Evolutionary conservation across 2,329 filamentous ascomycete species (phyloP).

Genomic region (Aspergillus hiratsukae): DNA sequence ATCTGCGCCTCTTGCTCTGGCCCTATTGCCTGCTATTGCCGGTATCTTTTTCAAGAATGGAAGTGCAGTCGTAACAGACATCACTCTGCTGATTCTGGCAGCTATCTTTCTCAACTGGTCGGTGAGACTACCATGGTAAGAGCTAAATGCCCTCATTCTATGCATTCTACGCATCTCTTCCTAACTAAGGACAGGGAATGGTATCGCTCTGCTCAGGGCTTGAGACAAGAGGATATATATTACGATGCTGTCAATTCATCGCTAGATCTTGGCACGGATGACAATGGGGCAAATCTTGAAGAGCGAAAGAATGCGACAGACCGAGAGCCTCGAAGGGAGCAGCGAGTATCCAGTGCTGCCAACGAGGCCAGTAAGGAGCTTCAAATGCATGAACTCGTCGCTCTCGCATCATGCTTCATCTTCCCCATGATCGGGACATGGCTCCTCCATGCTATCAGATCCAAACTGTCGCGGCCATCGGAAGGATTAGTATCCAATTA

Average conservation of each 20-base stretch:
- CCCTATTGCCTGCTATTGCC: constrained; percentile 77
- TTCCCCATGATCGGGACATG: constrained; percentile 77
- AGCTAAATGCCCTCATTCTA: constrained; percentile 10
- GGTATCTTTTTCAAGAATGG: constrained; percentile 83
- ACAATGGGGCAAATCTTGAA: constrained; percentile 12
- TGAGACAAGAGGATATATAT: constrained; percentile 46
- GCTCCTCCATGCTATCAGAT: constrained; percentile 74
- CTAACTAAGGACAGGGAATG: constrained; percentile 52
- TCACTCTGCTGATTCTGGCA: constrained; percentile 73
- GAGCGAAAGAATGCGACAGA: not conserved
- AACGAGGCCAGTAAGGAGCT: constrained; percentile 58
- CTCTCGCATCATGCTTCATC: constrained; percentile 72
- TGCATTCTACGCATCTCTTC: not conserved
- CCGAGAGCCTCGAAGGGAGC: constrained; percentile 4
- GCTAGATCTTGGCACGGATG: constrained; percentile 25
- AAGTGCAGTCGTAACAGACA: constrained; percentile 74
- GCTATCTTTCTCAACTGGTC: constrained; percentile 91
- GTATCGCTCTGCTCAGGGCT: constrained; percentile 67
- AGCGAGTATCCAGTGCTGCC: constrained; percentile 17
- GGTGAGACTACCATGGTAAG: constrained; percentile 81
- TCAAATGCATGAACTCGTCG: constrained; percentile 67
- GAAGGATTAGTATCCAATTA: constrained; percentile 88
- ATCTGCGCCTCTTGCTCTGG: constrained; percentile 75
- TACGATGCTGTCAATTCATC: constrained; percentile 16
- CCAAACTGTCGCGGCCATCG: constrained; percentile 74